phyloP scores from a whole-genome alignment of 768 basidiomycete genomes.

The Lentinula boryana region DNA sequence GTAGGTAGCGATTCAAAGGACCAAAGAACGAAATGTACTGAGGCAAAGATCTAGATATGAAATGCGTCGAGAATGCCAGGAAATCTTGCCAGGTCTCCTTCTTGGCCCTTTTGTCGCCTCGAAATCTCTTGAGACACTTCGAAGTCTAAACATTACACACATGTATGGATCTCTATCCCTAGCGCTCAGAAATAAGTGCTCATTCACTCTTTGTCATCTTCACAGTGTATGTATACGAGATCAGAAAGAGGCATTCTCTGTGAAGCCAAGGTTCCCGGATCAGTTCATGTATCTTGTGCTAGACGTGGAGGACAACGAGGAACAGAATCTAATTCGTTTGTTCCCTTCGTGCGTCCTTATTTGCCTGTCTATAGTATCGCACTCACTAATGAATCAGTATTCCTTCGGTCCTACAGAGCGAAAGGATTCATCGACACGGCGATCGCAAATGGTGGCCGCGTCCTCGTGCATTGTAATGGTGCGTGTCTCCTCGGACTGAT shows the following conservation, averaged over 20 bases:
- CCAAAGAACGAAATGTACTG: neutral
- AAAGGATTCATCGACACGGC: conserved; percentile 72
- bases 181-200: conserved; percentile 7
- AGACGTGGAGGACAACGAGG: conserved; percentile 88
- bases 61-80: conserved; percentile 93
- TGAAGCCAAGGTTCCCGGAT: conserved; percentile 78
- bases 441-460: conserved; percentile 57
- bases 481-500: conserved; percentile 12
- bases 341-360: conserved; percentile 66
- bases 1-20: conserved; percentile 30
- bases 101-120: conserved; percentile 88
- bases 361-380: neutral
- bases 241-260: conserved; percentile 85
- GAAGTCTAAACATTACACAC: conserved; percentile 68
- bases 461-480: conserved; percentile 90
- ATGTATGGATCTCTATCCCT: conserved; percentile 42
- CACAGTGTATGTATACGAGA: conserved; percentile 83
- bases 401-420: conserved; percentile 39
- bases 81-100: conserved; percentile 76
- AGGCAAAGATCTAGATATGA: conserved; percentile 57
- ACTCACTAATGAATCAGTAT: neutral
- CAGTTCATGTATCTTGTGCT: conserved; percentile 73
- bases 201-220: conserved; percentile 8
- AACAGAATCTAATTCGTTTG: conserved; percentile 88
- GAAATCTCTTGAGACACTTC: conserved; percentile 70